Conservation (phyloP, 2,329 filamentous ascomycete genomes). For the Decorospora gaudefroyi region DNA sequence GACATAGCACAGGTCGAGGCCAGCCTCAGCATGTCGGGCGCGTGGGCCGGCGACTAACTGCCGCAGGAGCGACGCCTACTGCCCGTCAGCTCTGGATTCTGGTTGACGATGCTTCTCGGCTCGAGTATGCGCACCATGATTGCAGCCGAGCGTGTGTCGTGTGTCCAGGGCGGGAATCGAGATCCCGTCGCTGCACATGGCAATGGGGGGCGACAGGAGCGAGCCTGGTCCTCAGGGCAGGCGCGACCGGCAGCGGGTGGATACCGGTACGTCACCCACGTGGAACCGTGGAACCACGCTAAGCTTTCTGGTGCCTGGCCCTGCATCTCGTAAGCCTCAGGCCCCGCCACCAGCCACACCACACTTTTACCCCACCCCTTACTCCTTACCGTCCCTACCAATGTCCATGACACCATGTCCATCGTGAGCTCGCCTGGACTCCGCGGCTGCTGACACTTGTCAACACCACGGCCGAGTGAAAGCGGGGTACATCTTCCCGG, state of each 20-base stretch:
- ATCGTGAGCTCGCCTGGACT: too few relatives aligned
- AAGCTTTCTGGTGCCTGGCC: not conserved
- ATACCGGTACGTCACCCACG: too few relatives aligned
- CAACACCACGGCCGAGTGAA: too few relatives aligned
- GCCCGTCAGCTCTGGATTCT: not conserved
- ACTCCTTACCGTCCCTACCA: too few relatives aligned
- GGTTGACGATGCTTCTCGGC: not conserved
- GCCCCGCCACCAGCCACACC: too few relatives aligned
- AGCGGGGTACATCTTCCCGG: too few relatives aligned
- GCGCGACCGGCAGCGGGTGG: too few relatives aligned
- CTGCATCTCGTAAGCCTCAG: not conserved
- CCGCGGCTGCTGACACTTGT: too few relatives aligned
- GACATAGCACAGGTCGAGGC: conserved; percentile 93
- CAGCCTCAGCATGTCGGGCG: conserved; percentile 80
- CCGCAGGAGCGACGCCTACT: conserved; percentile 65
- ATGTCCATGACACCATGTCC: too few relatives aligned
- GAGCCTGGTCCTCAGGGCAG: too few relatives aligned
- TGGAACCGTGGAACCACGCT: not conserved
- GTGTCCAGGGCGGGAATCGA: not conserved
- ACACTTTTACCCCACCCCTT: not conserved
- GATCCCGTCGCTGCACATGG: too few relatives aligned
- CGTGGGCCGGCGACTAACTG: conserved; percentile 91
- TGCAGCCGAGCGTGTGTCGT: conserved; percentile 2
- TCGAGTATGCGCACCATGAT: conserved; percentile 10
- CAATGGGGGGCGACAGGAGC: too few relatives aligned